Percentiles rank a stretch among this genome's conserved stretches.
Conservation (phyloP, 1,284 basidiomycete genomes). For the Coriolopsis trogii region DNA sequence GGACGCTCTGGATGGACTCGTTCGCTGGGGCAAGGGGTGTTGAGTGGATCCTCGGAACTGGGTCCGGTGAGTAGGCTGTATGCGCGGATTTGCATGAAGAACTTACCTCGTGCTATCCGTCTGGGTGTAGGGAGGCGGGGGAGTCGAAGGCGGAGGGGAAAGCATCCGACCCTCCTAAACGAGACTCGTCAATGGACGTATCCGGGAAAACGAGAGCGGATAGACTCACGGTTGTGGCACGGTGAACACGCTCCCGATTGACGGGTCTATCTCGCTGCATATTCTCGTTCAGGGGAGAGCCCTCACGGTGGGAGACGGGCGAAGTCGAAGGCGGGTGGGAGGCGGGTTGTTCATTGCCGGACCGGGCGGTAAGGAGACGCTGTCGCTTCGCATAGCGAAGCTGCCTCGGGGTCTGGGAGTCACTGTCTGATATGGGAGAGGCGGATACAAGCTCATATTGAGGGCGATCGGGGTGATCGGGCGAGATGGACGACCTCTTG, state of each 20-base stretch:
- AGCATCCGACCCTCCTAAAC: conserved; percentile 5
- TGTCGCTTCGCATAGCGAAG: conserved; percentile 24
- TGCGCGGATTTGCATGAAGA: not conserved
- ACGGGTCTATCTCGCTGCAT: not conserved
- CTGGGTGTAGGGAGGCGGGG: not conserved
- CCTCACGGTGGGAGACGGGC: no score
- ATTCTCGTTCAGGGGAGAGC: not conserved
- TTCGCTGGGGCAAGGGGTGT: not conserved
- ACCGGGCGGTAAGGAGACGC: conserved; percentile 12
- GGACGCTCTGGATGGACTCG: not conserved
- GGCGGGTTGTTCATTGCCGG: conserved; percentile 4
- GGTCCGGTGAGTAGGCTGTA: not conserved
- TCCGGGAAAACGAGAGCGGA: not conserved
- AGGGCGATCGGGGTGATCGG: conserved; percentile 7
- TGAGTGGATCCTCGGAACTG: not conserved
- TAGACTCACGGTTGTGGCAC: conserved; percentile 8
- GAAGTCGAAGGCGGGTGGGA: not conserved
- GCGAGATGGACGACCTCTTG: conserved; percentile 5
- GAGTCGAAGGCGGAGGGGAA: not conserved
- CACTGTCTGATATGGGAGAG: not conserved
- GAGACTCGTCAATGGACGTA: not conserved
- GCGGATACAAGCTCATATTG: conserved; percentile 16
- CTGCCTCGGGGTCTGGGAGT: conserved; percentile 20
- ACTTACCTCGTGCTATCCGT: not conserved
- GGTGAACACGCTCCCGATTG: conserved; percentile 1